Evolutionary conservation across 495 filamentous ascomycete genomes (phyloP), one percentile per base, ranked within the genome.

Genomic region (Chlorociboria aeruginascens): DNA sequence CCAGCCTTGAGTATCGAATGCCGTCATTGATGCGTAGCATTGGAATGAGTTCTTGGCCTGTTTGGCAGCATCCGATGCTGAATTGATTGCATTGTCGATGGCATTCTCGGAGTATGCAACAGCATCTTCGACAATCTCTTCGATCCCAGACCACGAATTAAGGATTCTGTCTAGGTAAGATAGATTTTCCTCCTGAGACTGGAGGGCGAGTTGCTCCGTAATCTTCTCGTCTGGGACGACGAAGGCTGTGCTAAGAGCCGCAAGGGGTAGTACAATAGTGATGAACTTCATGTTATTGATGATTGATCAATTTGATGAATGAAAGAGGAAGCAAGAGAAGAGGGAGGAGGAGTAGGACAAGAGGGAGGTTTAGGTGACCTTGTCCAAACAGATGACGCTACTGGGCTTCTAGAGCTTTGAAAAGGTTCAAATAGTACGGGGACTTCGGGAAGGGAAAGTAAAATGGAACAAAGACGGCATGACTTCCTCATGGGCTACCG

Each of bases 141-240:
- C 51, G 28, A 65, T 51, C 17, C 60, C 56, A 14, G 57, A 49
- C 32, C 66, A 57, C 32, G 70, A 20, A 13, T 54, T 42, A 7
- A 69, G 59, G n/a, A 61, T 45, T 14, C 52, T 53, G 33, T 69
- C 58, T 44, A 64, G 50, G 49, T 60, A 57, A 43, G 62, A 58
- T 14, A 50, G 49, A 6, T 52, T 39, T 17, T 53, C 40, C 43
- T 63, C 52, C 16, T 68, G 60, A 25, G 64, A 51, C 40, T 68
- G 58, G 46, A 70, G 61, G 28, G 62, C 55, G 44, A 74, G 55
- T 30, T 70, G 57, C 32, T 68, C 56, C 8, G 71, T 55, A 3
- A 69, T 62, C 29, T 66, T 60, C 43, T 74, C 65, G 34, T 79
- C 72, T 9, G 77, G 78, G 40, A 83, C 66, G 32, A 85, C 72